phyloP scores from a whole-genome alignment of 352 stramenopile species.

The Phytophthora brassicae region DNA sequence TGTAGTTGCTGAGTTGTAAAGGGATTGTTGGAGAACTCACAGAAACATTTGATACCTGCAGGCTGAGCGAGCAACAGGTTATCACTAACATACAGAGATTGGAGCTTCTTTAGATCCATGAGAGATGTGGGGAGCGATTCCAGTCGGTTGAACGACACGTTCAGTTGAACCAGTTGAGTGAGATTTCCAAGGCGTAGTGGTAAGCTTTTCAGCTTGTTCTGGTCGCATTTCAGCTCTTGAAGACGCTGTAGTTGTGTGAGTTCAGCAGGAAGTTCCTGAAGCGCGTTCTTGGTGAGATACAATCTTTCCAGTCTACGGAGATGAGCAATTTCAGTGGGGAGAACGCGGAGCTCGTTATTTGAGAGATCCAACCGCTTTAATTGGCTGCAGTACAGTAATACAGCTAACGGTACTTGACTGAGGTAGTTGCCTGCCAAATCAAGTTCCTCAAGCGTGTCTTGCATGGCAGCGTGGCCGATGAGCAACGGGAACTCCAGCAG shows the following conservation, averaged over 20 bases:
- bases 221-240: constrained; percentile 38
- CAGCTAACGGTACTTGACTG: constrained; percentile 38
- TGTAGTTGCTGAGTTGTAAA: constrained; percentile 36
- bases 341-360: constrained; percentile 38
- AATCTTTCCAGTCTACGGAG: constrained; percentile 43
- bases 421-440: constrained; percentile 40
- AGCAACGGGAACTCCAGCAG: constrained; percentile 45
- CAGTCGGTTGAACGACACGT: constrained; percentile 54
- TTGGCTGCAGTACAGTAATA: constrained; percentile 40
- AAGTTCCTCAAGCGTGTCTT: constrained; percentile 51
- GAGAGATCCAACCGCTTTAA: constrained; percentile 51
- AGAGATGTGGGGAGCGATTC: constrained; percentile 53
- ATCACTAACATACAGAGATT: constrained; percentile 45
- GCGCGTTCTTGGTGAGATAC: constrained; percentile 43
- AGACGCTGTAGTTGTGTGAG: constrained; percentile 37
- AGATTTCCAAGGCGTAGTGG: constrained; percentile 43
- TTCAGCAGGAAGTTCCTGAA: constrained; percentile 43
- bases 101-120: constrained; percentile 38
- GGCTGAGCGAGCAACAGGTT: constrained; percentile 44
- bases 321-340: constrained; percentile 45
- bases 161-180: constrained; percentile 35
- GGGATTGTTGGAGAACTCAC: constrained; percentile 70
- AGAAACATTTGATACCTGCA: constrained; percentile 38
- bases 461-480: constrained; percentile 41
- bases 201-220: constrained; percentile 39